Base-by-base conservation (phyloP, 2,329 filamentous ascomycete species). In the Pseudocercospora fuligena region DNA sequence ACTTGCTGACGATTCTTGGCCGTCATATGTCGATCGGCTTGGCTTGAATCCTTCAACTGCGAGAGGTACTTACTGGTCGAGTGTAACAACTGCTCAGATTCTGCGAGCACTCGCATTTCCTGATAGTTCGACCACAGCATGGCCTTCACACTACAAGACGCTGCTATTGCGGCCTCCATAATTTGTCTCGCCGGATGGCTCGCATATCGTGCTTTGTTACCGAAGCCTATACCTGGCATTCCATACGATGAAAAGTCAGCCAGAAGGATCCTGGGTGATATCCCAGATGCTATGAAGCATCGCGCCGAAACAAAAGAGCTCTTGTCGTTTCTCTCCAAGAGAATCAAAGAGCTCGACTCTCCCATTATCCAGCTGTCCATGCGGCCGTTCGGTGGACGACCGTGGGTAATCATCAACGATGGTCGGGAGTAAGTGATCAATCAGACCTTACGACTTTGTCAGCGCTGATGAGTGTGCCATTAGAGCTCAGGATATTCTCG, bases 341-440 rank as follows among this genome's bases (percentile, higher is more conserved):
- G 23, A 43, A 53, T 46, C 19, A 33, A 19, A 7, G 54, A 60
- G 25, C 43, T 65, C 6, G 16, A 65, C 7, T 51, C 56, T n/a
- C 63, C 63, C 4, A 43, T 65, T 11, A 31, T 53, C 14, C 63
- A 65, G 14, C 56, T 65, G 16, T 65, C 61, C 31, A 56, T 61
- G 58, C 23, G 57, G 53, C 63, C 63, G 27, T 47, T 47, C 9
- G 31, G 47, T n/a, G 14, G 43, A 16, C 29, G 36, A 19, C 63
- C 63, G 14, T 65, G 57, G 63, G 47, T 65, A 11, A 36, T 65
- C 9, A 2, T 65, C 2, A 47, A n/a, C 7, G 63, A 65, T 23
- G 12, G 21, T 7, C 46, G 33, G 19, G 57, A 65, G 47, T 56
- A 14, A 56, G 53, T 56, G 2, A 1, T 23, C 11, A 5, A 47